phyloP scores from a whole-genome alignment of 2,329 filamentous ascomycete species.

The Penicillium crustosum region DNA sequence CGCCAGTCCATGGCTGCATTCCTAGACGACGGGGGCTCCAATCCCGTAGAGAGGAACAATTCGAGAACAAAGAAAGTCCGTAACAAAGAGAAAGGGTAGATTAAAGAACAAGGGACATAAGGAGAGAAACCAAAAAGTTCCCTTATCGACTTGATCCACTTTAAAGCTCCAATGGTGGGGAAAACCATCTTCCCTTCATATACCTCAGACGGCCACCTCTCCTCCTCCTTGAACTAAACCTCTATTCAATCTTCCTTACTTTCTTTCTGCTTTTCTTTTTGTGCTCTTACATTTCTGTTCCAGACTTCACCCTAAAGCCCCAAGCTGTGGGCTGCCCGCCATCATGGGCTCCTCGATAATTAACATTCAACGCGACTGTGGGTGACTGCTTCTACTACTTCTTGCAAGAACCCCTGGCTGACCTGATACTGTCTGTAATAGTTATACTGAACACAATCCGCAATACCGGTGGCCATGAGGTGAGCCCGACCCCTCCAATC shows the following conservation, averaged over 20 bases:
- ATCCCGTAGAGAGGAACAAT: not conserved
- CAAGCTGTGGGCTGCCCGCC: constrained; percentile 34
- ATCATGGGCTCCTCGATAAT: constrained; percentile 82
- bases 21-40: constrained; percentile 17
- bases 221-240: not conserved
- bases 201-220: constrained; percentile 28
- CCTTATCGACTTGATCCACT: constrained; percentile 28
- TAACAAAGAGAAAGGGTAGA: not conserved
- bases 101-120: not conserved
- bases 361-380: constrained; percentile 77
- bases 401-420: constrained; percentile 12
- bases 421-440: constrained; percentile 34
- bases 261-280: not conserved
- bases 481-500: constrained; percentile 46
- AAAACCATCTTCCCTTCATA: constrained; percentile 27
- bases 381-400: constrained; percentile 29
- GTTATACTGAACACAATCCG: constrained; percentile 74
- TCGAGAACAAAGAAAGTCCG: not conserved
- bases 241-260: not conserved
- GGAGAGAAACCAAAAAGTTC: constrained; percentile 12
- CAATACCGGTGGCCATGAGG: constrained; percentile 76
- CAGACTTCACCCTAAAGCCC: constrained; percentile 13
- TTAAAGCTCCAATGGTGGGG: constrained; percentile 31
- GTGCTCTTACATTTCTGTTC: not conserved
- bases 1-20: constrained; percentile 44